Evolutionary conservation across 169 alveolate species (phyloP).

Genomic region (Plasmodium gaboni): DNA sequence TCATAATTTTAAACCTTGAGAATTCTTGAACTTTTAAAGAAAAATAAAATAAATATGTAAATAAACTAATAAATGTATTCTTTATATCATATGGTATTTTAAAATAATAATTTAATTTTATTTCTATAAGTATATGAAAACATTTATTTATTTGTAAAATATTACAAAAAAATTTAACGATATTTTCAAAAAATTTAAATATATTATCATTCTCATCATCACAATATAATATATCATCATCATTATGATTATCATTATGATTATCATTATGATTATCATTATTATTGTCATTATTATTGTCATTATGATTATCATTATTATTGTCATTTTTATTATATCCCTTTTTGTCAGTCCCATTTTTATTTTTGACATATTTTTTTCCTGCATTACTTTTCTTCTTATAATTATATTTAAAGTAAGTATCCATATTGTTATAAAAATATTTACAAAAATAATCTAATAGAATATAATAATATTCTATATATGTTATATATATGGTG

Average conservation of each 20-base stretch:
- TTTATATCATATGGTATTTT: slow-evolving; percentile 26
- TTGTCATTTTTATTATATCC: too few relatives aligned
- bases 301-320: too few relatives aligned
- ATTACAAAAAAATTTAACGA: slow-evolving; percentile 47
- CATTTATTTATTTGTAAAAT: slow-evolving; percentile 65
- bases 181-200: slow-evolving; percentile 26
- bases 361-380: too few relatives aligned
- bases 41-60: slow-evolving; percentile 35
- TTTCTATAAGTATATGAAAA: slow-evolving; percentile 43
- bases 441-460: slow-evolving; percentile 49
- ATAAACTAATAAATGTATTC: slow-evolving; percentile 52
- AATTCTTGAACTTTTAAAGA: slow-evolving; percentile 28
- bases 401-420: too few relatives aligned
- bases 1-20: neutral
- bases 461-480: slow-evolving; percentile 55
- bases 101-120: slow-evolving; percentile 49
- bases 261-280: neutral
- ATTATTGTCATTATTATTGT: too few relatives aligned
- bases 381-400: too few relatives aligned
- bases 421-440: slow-evolving; percentile 14
- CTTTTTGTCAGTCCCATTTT: too few relatives aligned
- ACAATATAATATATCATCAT: neutral
- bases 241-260: neutral
- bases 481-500: slow-evolving; percentile 29
- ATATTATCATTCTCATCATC: neutral